These are phyloP conservation scores for Phytophthora megakarya DNA, from an alignment of 352 stramenopile genomes.

Conservation along the genomic window DNA sequence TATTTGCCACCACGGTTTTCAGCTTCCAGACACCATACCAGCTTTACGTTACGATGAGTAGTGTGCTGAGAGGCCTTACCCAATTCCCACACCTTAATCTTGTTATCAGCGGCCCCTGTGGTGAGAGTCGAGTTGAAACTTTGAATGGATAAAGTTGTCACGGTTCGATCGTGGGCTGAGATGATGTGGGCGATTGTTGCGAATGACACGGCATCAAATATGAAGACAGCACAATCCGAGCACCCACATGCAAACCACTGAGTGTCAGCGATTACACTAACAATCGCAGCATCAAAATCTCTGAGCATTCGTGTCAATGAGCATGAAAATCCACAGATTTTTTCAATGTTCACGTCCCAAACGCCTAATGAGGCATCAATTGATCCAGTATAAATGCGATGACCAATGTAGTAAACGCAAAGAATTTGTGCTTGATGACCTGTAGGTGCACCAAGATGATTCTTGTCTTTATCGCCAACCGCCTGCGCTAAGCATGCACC, in stretches of 20 bases:
- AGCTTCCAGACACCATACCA: constrained; percentile 48
- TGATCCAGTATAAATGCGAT: constrained; percentile 72
- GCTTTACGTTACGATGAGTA: constrained; percentile 38
- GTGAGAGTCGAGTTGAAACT: constrained; percentile 50
- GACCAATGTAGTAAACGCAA: constrained; percentile 60
- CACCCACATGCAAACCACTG: constrained; percentile 61
- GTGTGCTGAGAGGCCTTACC: constrained; percentile 25
- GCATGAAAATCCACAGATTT: constrained; percentile 55
- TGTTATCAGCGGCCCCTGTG: constrained; percentile 63
- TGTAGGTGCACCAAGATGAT: constrained; percentile 65
- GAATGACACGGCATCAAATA: constrained; percentile 57
- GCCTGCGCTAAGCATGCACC: constrained; percentile 68
- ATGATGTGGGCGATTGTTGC: constrained; percentile 56
- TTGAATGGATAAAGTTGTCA: constrained; percentile 53
- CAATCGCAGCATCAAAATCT: constrained; percentile 76
- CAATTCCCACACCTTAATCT: constrained; percentile 71
- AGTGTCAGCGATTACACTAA: constrained; percentile 63
- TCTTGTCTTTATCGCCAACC: constrained; percentile 60
- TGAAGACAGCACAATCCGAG: constrained; percentile 75
- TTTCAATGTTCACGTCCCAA: constrained; percentile 66
- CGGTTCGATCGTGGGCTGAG: constrained; percentile 52
- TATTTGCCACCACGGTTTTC: constrained; percentile 44
- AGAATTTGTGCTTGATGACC: constrained; percentile 76
- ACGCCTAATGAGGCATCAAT: constrained; percentile 67
- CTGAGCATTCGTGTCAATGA: constrained; percentile 53